Evolutionary conservation across 495 filamentous ascomycete genomes (phyloP).

Genomic region (Talaromyces stipitatus): DNA sequence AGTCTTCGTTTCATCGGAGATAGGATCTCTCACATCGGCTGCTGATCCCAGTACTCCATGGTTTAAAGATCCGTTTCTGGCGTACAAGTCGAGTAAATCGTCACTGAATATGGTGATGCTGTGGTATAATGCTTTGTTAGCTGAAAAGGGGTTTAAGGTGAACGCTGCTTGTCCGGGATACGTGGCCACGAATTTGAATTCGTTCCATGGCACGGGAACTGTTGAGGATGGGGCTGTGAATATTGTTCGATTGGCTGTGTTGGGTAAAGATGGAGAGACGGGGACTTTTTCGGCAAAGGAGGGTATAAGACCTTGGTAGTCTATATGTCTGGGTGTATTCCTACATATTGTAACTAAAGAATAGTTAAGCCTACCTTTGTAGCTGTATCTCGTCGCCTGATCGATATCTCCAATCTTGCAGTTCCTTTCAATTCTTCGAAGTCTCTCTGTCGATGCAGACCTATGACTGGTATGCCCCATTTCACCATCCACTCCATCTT

Average conservation of each 20-base stretch:
- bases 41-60: neutral
- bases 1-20: conserved; percentile 29
- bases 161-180: conserved; percentile 21
- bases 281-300: conserved; percentile 16
- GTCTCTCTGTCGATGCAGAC: too few relatives aligned
- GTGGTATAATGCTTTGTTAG: conserved; percentile 15
- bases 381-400: too few relatives aligned
- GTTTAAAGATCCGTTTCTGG: neutral
- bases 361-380: too few relatives aligned
- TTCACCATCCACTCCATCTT: too few relatives aligned
- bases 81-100: conserved; percentile 25
- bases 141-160: conserved; percentile 18
- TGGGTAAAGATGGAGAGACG: conserved; percentile 17
- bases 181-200: conserved; percentile 16
- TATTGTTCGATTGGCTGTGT: conserved; percentile 17
- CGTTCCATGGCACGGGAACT: conserved; percentile 8
- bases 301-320: conserved; percentile 17
- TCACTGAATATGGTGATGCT: conserved; percentile 32
- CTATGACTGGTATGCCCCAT: too few relatives aligned
- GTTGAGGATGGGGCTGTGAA: conserved; percentile 17
- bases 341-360: neutral
- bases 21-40: conserved; percentile 20
- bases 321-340: neutral
- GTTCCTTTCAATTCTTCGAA: too few relatives aligned
- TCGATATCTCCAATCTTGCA: too few relatives aligned